A percentile compares a stretch with the other conserved stretches of the same genome.
These are phyloP conservation scores for Huntiella omanensis DNA, from an alignment of 2,329 filamentous ascomycete genomes.

Conservation along the genomic window DNA sequence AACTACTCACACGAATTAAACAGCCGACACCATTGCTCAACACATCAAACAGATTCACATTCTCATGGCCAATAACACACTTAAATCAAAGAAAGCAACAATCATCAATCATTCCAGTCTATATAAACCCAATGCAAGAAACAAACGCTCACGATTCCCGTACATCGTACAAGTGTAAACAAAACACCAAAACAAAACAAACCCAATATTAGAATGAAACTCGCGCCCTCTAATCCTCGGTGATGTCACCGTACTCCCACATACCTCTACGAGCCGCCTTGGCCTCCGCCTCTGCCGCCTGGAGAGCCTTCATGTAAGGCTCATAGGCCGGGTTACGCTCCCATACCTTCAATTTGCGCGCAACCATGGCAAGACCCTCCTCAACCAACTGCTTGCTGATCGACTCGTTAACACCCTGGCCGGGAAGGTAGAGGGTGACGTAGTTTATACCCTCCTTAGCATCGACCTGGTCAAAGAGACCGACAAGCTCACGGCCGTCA, in stretches of 20 bases:
- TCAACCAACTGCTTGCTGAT: constrained; percentile 76
- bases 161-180: background rate
- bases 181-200: constrained; percentile 6
- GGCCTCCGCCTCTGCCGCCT: constrained; percentile 55
- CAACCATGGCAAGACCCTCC: constrained; percentile 77
- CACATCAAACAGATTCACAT: no score
- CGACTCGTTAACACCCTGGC: constrained; percentile 50
- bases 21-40: no score
- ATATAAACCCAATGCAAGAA: background rate
- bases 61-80: no score
- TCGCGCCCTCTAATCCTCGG: constrained; percentile 47
- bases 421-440: constrained; percentile 73
- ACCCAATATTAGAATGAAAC: constrained; percentile 11
- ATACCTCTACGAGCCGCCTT: constrained; percentile 69
- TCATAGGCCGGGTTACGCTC: constrained; percentile 54
- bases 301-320: constrained; percentile 52
- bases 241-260: constrained; percentile 97
- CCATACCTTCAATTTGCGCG: constrained; percentile 79
- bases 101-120: background rate
- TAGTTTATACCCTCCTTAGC: constrained; percentile 62
- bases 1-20: no score
- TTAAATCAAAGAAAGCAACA: background rate
- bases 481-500: constrained; percentile 61
- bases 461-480: constrained; percentile 73
- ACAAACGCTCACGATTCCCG: background rate